Evolutionary conservation across 768 basidiomycete species (phyloP), one percentile per base, ranked within the genome.

Genomic region (Mycena epipterygia): DNA sequence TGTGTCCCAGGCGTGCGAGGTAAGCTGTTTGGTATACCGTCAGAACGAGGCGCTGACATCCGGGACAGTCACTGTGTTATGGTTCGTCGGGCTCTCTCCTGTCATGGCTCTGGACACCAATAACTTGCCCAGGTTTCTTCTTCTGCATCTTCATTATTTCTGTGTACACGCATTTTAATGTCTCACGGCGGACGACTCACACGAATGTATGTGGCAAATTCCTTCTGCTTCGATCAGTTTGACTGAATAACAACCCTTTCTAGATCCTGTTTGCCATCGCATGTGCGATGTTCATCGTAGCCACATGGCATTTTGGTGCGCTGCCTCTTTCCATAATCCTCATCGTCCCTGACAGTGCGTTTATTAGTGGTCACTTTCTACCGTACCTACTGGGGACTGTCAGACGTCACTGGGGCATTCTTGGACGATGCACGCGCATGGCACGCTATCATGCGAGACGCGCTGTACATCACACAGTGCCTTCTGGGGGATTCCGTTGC

Each of bases 181-280:
- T 63, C 13, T 41, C 63, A 17, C 39, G 39, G 14, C 53, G 53
- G 41, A 64, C 51, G 35, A 55, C 41, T 1, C 52, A 64, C 32
- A 44, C 52, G 6, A 55, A 55, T 21, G 63, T 64, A 9, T 52
- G 44, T 48, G n/a, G n/a, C n/a, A n/a, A n/a, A n/a, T n/a, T n/a
- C n/a, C n/a, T n/a, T n/a, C n/a, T n/a, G n/a, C n/a, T n/a, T n/a
- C n/a, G n/a, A n/a, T n/a, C n/a, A n/a, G n/a, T n/a, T n/a, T n/a
- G n/a, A n/a, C n/a, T n/a, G n/a, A n/a, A n/a, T n/a, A n/a, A n/a
- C n/a, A n/a, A n/a, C n/a, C n/a, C n/a, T n/a, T 52, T 9, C 16
- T 7, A 67, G 65, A 59, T 67, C 23, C 16, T 67, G 7, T 58
- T 67, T 57, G 48, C 37, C 19, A 51, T 67, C 23, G 57, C 65